Evolutionary conservation across 495 filamentous ascomycete species (phyloP).

Genomic region (Trichocladium antarcticum): DNA sequence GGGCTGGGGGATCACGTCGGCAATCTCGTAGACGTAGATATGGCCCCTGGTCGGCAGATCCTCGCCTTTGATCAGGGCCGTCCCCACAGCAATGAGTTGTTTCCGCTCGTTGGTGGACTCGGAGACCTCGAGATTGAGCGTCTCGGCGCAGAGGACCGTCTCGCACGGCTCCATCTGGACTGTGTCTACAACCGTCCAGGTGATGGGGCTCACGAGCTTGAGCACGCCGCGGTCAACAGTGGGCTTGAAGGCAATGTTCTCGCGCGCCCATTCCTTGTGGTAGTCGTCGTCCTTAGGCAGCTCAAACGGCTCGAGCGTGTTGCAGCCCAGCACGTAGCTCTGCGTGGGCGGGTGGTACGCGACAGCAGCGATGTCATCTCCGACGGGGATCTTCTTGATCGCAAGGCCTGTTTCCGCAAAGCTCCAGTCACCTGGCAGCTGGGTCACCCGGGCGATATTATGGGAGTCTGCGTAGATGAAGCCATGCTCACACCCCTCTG

Average conservation of each 20-base stretch:
- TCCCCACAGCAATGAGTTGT: conserved; percentile 73
- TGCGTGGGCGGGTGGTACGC: conserved; percentile 63
- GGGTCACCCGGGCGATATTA: conserved; percentile 53
- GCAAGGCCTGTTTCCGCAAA: conserved; percentile 62
- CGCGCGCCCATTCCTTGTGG: conserved; percentile 65
- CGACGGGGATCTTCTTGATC: conserved; percentile 54
- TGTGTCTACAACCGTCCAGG: conserved; percentile 65
- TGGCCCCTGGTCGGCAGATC: conserved; percentile 75
- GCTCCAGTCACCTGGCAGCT: conserved; percentile 50
- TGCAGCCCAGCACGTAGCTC: conserved; percentile 68
- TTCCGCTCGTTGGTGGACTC: conserved; percentile 79
- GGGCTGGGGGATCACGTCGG: conserved; percentile 81
- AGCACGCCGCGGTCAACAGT: conserved; percentile 54
- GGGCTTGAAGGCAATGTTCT: conserved; percentile 54
- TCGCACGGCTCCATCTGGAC: conserved; percentile 61
- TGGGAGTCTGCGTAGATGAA: conserved; percentile 68
- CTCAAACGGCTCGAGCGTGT: conserved; percentile 55
- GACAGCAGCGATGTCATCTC: conserved; percentile 59
- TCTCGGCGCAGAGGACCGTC: conserved; percentile 67
- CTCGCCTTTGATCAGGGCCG: conserved; percentile 72
- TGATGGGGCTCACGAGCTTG: conserved; percentile 63
- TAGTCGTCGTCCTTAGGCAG: conserved; percentile 75
- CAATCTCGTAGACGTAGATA: conserved; percentile 85
- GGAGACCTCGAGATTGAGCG: conserved; percentile 75
- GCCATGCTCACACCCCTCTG: conserved; percentile 59